Conservation (phyloP, 768 basidiomycete genomes). For the Hydnum rufescens region DNA sequence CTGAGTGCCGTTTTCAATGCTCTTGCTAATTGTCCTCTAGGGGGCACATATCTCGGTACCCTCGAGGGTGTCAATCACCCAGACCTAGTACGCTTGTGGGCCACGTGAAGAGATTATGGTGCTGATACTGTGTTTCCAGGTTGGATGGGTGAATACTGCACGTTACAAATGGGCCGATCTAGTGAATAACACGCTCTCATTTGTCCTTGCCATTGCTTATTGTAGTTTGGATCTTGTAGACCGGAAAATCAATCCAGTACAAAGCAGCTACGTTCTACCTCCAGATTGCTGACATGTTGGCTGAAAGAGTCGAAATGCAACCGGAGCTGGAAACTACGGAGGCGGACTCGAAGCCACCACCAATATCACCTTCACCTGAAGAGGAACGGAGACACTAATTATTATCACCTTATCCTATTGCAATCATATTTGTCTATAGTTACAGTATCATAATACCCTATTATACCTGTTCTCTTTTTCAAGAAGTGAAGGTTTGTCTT, state of each 20-base stretch:
- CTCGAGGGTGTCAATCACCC: slow-evolving; percentile 79
- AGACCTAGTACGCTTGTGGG: slow-evolving; percentile 31
- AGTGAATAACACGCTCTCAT: background rate
- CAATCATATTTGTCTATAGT: no score
- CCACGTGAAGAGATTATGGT: background rate
- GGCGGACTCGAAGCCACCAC: no score
- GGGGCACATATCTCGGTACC: slow-evolving; percentile 89
- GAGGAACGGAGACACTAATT: no score
- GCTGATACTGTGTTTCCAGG: background rate
- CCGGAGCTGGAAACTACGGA: no score
- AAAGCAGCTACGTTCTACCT: slow-evolving; percentile 84
- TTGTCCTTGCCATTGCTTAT: no score
- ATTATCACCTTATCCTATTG: no score
- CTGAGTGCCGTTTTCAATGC: background rate
- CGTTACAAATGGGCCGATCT: background rate
- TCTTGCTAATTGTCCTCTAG: slow-evolving; percentile 4
- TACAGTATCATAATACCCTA: no score
- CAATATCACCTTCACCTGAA: no score
- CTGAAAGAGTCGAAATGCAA: slow-evolving; percentile 37
- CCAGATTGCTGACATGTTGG: slow-evolving; percentile 58
- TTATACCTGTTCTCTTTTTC: no score
- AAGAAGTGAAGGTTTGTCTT: no score
- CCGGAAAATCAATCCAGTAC: slow-evolving; percentile 79
- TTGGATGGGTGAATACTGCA: slow-evolving; percentile 6
- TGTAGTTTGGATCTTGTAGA: slow-evolving; percentile 62